These are phyloP conservation scores for Pseudonitzschia pungens DNA, from an alignment of 108 stramenopile genomes.

Conservation along the genomic window DNA sequence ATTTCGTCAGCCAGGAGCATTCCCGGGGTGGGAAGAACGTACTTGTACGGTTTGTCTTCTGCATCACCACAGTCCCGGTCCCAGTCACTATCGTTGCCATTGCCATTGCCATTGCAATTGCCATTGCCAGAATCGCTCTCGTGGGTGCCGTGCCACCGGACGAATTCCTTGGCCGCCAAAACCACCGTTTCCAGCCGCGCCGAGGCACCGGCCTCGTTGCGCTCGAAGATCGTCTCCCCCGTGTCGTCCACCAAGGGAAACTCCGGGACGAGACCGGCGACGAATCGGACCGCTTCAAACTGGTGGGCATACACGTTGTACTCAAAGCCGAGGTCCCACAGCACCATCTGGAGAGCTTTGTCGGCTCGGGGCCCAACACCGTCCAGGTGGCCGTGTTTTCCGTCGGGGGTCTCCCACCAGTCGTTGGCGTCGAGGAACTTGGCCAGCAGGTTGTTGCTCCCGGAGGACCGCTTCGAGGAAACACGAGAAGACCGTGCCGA, in stretches of 20 bases:
- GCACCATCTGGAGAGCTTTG: not conserved
- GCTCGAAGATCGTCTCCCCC: not conserved
- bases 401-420: not conserved
- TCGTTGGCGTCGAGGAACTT: no score
- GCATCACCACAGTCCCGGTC: no score
- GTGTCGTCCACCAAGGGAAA: conserved; percentile 20
- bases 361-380: not conserved
- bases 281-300: conserved; percentile 43
- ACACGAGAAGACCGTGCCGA: no score
- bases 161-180: not conserved
- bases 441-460: no score
- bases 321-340: conserved; percentile 8
- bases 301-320: conserved; percentile 27
- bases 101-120: no score
- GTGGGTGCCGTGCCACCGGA: not conserved
- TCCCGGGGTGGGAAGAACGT: not conserved
- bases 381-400: not conserved
- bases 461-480: no score
- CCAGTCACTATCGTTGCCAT: no score
- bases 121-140: no score
- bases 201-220: not conserved
- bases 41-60: no score
- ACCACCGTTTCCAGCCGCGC: not conserved
- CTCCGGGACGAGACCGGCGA: conserved; percentile 27
- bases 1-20: conserved; percentile 12